These are phyloP conservation scores for Pseudogymnoascus sp. DNA, from an alignment of 2,329 filamentous ascomycete genomes.

Conservation along the genomic window DNA sequence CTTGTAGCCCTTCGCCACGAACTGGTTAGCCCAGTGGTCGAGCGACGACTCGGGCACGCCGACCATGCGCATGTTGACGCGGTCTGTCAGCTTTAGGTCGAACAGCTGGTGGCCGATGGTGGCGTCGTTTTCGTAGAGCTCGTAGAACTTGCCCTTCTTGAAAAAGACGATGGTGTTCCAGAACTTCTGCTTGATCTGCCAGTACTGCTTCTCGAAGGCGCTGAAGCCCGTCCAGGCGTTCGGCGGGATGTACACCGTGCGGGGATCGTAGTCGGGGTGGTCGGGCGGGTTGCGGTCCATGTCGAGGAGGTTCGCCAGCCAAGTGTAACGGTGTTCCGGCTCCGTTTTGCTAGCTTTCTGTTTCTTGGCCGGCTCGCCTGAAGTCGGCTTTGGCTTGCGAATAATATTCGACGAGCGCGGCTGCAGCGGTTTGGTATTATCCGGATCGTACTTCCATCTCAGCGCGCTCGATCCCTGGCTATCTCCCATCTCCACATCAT, in stretches of 20 bases:
- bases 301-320: constrained; percentile 81
- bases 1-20: constrained; percentile 96
- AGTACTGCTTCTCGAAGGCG: constrained; percentile 95
- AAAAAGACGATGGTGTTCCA: constrained; percentile 99
- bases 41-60: constrained; percentile 92
- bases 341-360: constrained; percentile 69
- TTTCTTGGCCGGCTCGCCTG: constrained; percentile 27
- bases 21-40: constrained; percentile 97
- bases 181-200: constrained; percentile 97
- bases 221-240: constrained; percentile 76
- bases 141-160: constrained; percentile 99
- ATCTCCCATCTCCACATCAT: constrained; percentile 41
- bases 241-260: constrained; percentile 85
- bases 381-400: constrained; percentile 27
- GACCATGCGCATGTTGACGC: constrained; percentile 99
- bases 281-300: constrained; percentile 71
- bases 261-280: constrained; percentile 84
- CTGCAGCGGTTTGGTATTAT: constrained; percentile 45
- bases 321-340: constrained; percentile 79
- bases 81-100: constrained; percentile 92
- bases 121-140: constrained; percentile 95
- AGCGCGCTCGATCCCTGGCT: constrained; percentile 65
- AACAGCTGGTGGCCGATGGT: constrained; percentile 95
- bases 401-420: constrained; percentile 35
- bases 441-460: constrained; percentile 72